Conservation (phyloP, 1,139 yeast species). For the Hyphopichia fennica region DNA sequence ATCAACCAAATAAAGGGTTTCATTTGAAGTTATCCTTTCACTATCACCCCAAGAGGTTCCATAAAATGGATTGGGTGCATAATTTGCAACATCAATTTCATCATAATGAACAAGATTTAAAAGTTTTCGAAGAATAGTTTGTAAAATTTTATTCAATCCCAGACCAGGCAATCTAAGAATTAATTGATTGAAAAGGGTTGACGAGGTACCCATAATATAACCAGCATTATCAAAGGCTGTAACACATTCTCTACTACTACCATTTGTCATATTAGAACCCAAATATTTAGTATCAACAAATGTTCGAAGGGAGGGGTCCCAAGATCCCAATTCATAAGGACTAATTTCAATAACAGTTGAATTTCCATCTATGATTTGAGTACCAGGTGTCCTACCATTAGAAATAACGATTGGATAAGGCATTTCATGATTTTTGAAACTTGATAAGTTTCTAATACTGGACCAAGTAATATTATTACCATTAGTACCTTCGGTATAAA, state of each 20-base stretch:
- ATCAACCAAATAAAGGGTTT: slow-evolving; percentile 68
- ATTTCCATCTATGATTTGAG: slow-evolving; percentile 32
- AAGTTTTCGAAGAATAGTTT: slow-evolving; percentile 25
- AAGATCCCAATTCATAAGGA: slow-evolving; percentile 46
- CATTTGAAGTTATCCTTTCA: slow-evolving; percentile 26
- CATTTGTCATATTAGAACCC: slow-evolving; percentile 33
- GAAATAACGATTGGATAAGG: slow-evolving; percentile 45
- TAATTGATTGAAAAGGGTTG: slow-evolving; percentile 42
- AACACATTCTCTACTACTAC: slow-evolving; percentile 25
- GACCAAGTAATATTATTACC: slow-evolving; percentile 43
- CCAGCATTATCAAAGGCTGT: slow-evolving; percentile 46
- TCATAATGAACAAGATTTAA: slow-evolving; percentile 24
- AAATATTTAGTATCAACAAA: slow-evolving; percentile 34
- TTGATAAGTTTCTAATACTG: slow-evolving; percentile 24
- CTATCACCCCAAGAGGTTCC: slow-evolving; percentile 16
- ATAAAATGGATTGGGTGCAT: slow-evolving; percentile 43
- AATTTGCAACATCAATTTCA: slow-evolving; percentile 40
- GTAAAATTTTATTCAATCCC: slow-evolving; percentile 21
- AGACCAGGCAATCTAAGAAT: slow-evolving; percentile 21
- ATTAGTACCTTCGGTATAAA: slow-evolving; percentile 21
- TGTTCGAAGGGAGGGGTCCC: slow-evolving; percentile 40
- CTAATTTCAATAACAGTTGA: slow-evolving; percentile 43
- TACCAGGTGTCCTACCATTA: slow-evolving; percentile 39
- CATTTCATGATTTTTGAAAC: slow-evolving; percentile 34
- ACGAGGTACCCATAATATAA: slow-evolving; percentile 46